Percentiles rank a stretch among this genome's conserved stretches.
Conservation (phyloP, 202 grass and related monocot genomes). For the Bolboschoenoplectus hybrid region DNA sequence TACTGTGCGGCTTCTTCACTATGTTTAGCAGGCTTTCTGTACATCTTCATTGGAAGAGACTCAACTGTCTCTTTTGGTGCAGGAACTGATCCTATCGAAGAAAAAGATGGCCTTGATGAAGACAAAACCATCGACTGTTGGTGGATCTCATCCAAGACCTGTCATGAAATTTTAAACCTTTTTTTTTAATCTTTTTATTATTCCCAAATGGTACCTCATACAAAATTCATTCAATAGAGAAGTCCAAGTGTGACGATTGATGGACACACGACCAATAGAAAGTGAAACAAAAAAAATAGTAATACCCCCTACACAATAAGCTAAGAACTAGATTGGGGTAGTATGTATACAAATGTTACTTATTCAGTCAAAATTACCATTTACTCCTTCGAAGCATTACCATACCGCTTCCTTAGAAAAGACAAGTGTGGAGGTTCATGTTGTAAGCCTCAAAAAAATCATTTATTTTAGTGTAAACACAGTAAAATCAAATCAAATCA, state of each 20-base stretch:
- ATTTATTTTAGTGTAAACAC: constrained; percentile 11
- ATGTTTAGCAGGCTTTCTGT: constrained; percentile 65
- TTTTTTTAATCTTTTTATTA: neutral
- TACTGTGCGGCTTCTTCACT: constrained; percentile 78
- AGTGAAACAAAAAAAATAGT: neutral
- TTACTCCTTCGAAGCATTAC: neutral
- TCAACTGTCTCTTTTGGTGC: constrained; percentile 88
- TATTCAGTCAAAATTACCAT: neutral
- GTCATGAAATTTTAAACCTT: constrained; percentile 30
- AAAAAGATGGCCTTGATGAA: constrained; percentile 84
- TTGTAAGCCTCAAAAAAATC: neutral
- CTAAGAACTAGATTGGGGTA: neutral
- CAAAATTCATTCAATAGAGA: neutral
- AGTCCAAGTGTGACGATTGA: neutral
- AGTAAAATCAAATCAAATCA: neutral
- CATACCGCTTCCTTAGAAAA: neutral
- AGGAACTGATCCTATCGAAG: constrained; percentile 89
- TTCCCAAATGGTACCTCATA: neutral
- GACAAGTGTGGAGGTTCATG: neutral
- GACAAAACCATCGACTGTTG: constrained; percentile 89
- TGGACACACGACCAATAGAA: neutral
- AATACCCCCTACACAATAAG: neutral
- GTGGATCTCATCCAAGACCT: constrained; percentile 99
- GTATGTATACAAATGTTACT: neutral
- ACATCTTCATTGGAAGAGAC: constrained; percentile 78